Base-by-base conservation (phyloP, 208 protist species). In the Wallacemonas collosoma region DNA sequence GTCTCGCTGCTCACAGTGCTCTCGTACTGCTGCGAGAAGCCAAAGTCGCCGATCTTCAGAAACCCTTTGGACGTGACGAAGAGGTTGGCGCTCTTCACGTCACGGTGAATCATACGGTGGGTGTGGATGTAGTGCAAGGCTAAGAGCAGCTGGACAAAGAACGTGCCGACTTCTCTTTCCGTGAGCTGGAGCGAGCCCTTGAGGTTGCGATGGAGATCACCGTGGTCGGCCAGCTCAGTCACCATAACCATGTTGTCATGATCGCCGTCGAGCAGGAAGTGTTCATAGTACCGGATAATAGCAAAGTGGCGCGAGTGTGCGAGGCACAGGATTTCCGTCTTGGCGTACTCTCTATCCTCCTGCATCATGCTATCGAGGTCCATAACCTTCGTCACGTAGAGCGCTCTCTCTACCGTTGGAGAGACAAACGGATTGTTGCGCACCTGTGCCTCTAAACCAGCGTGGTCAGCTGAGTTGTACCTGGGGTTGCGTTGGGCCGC, bases 31-130 rank as follows among this genome's bases (percentile, higher is more conserved):
- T 93, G 82, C 15, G 92, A 92, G 68, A 97, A 97, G 8, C 95
- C 95, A 78, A 98, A 98, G 82, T 98, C 95, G 51, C 95, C 95
- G 2, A 98, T 75, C 69, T 98, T 98, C 8, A 98, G 60, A 60
- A 97, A 85, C 5, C 93, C 93, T 39, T 66, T 69, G 2, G 91
- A 85, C 53, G 89, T 96, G 43, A 98, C 72, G 64, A 98, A 91
- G 15, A 98, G 71, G 64, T 98, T 98, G 7, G 91, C 91, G 48
- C 86, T 91, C 71, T 98, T 96, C 39, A 97, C 80, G 61, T 98
- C 93, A 12, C 95, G 87, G 75, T 98, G 95, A 62, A 98, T 93
- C 87, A 98, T 97, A 17, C 92, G 80, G n/a, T 85, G 81, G 12
- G 72, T 79, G 79, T 97, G 93, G 71, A 95, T 84, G 77, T 97